Conservation (phyloP, 2,329 filamentous ascomycete genomes). For the Xylaria sp. region DNA sequence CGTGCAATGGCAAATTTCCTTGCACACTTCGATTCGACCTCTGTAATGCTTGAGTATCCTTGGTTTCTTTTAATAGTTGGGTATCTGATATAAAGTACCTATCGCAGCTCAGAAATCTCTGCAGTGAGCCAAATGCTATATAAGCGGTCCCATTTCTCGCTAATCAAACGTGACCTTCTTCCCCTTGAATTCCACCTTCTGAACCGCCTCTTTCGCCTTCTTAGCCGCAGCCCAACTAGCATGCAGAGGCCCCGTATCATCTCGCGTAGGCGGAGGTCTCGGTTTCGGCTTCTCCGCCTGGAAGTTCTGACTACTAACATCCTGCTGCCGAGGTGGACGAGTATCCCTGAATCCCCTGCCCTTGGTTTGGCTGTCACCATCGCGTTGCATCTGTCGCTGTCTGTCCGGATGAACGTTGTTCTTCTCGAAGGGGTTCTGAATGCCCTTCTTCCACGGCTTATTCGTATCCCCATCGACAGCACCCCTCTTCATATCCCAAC, state of each 20-base stretch:
- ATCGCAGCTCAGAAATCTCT: neutral
- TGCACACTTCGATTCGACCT: no score
- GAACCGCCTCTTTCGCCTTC: conserved; percentile 67
- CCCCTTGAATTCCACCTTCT: conserved; percentile 63
- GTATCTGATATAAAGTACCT: conserved; percentile 30
- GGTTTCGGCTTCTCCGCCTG: conserved; percentile 41
- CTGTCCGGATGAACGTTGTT: conserved; percentile 47
- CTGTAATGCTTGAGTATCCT: neutral
- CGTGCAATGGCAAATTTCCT: no score
- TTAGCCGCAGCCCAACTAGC: conserved; percentile 73
- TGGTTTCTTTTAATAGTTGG: neutral
- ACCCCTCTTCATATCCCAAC: conserved; percentile 68
- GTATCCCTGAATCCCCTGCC: conserved; percentile 15
- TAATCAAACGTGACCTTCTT: conserved; percentile 69
- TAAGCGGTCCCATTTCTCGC: neutral
- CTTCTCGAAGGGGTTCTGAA: conserved; percentile 48
- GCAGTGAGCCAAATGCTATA: neutral
- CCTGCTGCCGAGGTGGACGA: conserved; percentile 27
- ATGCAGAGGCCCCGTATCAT: conserved; percentile 65
- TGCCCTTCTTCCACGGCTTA: conserved; percentile 64
- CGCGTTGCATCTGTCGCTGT: conserved; percentile 49
- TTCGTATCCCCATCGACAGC: conserved; percentile 54
- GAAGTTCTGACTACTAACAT: conserved; percentile 19
- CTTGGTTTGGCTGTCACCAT: conserved; percentile 9
- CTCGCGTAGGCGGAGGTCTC: conserved; percentile 55